These are phyloP conservation scores for Pachysolen tannophilus DNA, from an alignment of 805 yeast genomes.

Conservation along the genomic window DNA sequence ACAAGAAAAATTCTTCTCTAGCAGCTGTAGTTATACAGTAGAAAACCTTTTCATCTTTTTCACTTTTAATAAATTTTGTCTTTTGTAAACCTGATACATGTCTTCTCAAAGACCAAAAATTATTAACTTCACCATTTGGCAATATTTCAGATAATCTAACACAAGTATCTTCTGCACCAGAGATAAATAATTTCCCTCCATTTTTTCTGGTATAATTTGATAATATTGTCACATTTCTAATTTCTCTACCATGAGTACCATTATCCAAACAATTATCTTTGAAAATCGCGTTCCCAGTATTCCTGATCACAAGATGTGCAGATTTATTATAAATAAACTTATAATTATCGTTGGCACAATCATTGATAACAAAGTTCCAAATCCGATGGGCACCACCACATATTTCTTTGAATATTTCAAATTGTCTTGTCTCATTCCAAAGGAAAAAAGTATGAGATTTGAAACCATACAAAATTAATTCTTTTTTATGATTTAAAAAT, in stretches of 20 bases:
- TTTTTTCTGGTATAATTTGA: conserved; percentile 21
- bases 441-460: conserved; percentile 68
- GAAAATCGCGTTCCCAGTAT: conserved; percentile 15
- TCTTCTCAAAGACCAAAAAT: conserved; percentile 57
- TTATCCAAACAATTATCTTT: conserved; percentile 27
- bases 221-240: conserved; percentile 67
- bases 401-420: conserved; percentile 56
- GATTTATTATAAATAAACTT: conserved; percentile 55
- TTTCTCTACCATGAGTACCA: conserved; percentile 91
- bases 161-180: conserved; percentile 89
- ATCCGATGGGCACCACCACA: conserved; percentile 93
- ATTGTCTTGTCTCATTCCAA: conserved; percentile 74
- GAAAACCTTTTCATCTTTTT: conserved; percentile 9
- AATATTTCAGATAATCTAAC: conserved; percentile 44
- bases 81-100: conserved; percentile 89
- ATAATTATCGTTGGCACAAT: conserved; percentile 17
- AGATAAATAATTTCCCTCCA: conserved; percentile 40
- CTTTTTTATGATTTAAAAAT: conserved; percentile 30
- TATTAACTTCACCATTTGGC: conserved; percentile 33
- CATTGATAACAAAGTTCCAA: conserved; percentile 49
- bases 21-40: conserved; percentile 59
- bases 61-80: conserved; percentile 50
- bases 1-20: conserved; percentile 78
- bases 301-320: conserved; percentile 34
- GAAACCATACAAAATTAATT: conserved; percentile 70